A percentile compares a stretch with the other conserved stretches of the same genome.
Conservation (phyloP, 495 filamentous ascomycete species). For the Penicillium simplicissimum region DNA sequence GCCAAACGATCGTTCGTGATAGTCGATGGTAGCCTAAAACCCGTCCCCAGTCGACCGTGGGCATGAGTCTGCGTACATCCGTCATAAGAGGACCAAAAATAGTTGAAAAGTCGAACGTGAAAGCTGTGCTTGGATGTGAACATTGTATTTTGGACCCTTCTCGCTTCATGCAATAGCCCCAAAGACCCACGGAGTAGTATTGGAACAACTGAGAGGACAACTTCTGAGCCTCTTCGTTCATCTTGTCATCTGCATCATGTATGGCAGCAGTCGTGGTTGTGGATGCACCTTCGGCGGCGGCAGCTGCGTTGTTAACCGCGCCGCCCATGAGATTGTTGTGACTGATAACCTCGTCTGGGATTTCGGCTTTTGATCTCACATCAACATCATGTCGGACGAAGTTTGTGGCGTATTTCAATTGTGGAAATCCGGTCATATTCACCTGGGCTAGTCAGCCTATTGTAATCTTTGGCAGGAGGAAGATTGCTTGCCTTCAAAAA, state of each 20-base stretch:
- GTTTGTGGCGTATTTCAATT: background rate
- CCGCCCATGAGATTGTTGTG: conserved; percentile 1
- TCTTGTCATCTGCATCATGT: conserved; percentile 1
- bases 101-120: too few species aligned
- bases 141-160: conserved; percentile 4
- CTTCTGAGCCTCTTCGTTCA: background rate
- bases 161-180: conserved; percentile 1
- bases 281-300: background rate
- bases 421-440: conserved; percentile 1
- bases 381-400: background rate
- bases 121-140: conserved; percentile 3
- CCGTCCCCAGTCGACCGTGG: too few species aligned
- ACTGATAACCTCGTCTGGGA: conserved; percentile 1
- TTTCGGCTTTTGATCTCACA: conserved; percentile 4
- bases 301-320: background rate
- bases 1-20: too few species aligned
- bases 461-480: too few species aligned
- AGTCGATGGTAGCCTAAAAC: too few species aligned
- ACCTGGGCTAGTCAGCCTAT: conserved; percentile 2
- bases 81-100: too few species aligned
- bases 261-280: conserved; percentile 1
- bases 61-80: too few species aligned
- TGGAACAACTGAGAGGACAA: conserved; percentile 2
- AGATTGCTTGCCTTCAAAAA: too few species aligned
- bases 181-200: background rate